Evolutionary conservation across 805 yeast genomes (phyloP).

Genomic region (Kluyveromyces dobzhanskii): DNA sequence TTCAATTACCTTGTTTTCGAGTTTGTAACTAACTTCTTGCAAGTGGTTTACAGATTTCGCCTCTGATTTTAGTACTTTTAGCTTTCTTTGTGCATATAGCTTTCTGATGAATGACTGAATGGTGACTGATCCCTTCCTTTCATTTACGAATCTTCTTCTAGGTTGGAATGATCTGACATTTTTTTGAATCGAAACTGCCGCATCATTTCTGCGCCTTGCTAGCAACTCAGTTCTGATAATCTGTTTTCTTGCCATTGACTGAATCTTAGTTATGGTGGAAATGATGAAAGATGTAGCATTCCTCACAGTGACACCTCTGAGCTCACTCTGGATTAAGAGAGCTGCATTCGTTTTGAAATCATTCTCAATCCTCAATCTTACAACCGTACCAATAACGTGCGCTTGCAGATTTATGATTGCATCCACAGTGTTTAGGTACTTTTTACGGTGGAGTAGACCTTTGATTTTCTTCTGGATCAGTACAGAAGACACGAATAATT

Average conservation of each 20-base stretch:
- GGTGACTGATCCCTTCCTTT: constrained; percentile 49
- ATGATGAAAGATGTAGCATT: constrained; percentile 24
- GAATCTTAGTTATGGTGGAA: constrained; percentile 34
- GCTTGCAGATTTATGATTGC: constrained; percentile 55
- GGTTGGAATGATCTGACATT: constrained; percentile 60
- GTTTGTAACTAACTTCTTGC: constrained; percentile 83
- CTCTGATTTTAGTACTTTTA: constrained; percentile 62
- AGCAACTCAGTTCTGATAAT: constrained; percentile 44
- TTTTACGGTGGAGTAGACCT: constrained; percentile 52
- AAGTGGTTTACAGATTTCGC: constrained; percentile 87
- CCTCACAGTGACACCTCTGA: constrained; percentile 49
- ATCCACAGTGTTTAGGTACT: constrained; percentile 44
- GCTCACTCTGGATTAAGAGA: constrained; percentile 55
- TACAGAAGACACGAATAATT: constrained; percentile 69
- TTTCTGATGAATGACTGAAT: constrained; percentile 77
- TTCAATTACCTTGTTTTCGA: constrained; percentile 97
- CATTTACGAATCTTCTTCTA: constrained; percentile 41
- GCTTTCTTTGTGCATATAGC: constrained; percentile 58
- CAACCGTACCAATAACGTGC: constrained; percentile 51
- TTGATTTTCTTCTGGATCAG: constrained; percentile 79
- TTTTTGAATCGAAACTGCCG: constrained; percentile 69
- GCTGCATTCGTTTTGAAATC: constrained; percentile 60
- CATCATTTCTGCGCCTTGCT: constrained; percentile 43
- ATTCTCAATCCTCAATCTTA: constrained; percentile 45
- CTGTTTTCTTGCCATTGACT: constrained; percentile 44